Evolutionary conservation across 352 stramenopile genomes (phyloP), one percentile per base, ranked within the genome.

Genomic region (Globisporangium barbulae): DNA sequence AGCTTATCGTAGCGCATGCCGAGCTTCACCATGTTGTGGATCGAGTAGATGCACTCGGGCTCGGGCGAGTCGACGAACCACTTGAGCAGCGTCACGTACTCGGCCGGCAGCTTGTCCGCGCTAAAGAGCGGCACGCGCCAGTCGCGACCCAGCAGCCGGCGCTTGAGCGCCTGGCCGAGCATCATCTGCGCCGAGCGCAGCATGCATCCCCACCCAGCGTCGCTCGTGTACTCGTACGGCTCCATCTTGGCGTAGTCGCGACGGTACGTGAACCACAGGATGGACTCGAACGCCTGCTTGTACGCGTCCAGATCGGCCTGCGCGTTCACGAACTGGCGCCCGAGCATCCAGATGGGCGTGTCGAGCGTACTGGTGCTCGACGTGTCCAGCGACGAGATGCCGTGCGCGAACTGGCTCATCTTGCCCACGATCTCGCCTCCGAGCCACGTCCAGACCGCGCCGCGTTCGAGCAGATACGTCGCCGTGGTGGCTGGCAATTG

Each of bases 201-300:
- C 96, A 99, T 99, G 69, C 96, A 99, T 28, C 96, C 96, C 94
- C 94, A 99, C 22, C 96, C 96, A 0, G 93, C 93, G 76, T 99
- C 94, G 28, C 81, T 95, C 15, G 83, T 97, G 70, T 79, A 85
- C 13, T 90, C 79, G 64, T 98, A 97, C 17, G 88, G 89, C 68
- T 76, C 75, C 82, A 98, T 93, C 25, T 76, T 72, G 7, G 82
- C 79, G 64, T 97, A 98, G 59, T 94, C 85, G 54, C 88, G 73
- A 10, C 92, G 79, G 74, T 98, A 98, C 9, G 91, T 97, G 65
- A 97, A 90, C 88, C 92, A 97, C 6, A 96, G 58, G 17, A 91
- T 79, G 2, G 79, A 75, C 37, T 92, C 81, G 48, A 94, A 90
- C 45, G 61, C 68, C 12, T 67, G 47, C 53, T 81, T 76, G 68